These are phyloP conservation scores for Chenopodium quinoa DNA, from an alignment of 148 eudicot genomes.

Conservation along the genomic window DNA sequence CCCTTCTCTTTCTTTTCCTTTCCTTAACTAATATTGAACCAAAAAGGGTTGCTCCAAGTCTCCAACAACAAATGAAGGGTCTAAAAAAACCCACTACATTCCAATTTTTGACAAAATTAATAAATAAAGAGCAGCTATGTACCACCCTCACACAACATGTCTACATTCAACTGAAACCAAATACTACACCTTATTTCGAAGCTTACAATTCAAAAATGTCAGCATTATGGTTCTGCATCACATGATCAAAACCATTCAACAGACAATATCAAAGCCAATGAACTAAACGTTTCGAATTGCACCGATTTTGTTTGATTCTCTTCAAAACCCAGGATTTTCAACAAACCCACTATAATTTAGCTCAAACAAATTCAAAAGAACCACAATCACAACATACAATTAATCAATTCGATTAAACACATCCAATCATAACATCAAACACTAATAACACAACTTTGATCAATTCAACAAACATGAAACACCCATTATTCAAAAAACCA, in stretches of 20 bases:
- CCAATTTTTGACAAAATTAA: too few relatives aligned
- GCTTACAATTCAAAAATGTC: background rate
- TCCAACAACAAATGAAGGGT: too few relatives aligned
- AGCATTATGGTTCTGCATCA: background rate
- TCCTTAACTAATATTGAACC: too few relatives aligned
- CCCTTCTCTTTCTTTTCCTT: too few relatives aligned
- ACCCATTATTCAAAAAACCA: background rate
- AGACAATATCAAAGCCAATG: background rate
- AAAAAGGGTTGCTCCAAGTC: too few relatives aligned
- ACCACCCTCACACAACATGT: background rate
- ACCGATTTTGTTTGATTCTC: background rate
- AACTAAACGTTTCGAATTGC: background rate
- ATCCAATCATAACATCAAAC: background rate
- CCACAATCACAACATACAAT: background rate
- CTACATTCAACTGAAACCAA: background rate
- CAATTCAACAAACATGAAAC: background rate
- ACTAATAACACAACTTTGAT: background rate
- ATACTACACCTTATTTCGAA: background rate
- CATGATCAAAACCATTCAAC: background rate
- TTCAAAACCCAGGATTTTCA: background rate
- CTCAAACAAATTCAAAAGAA: background rate
- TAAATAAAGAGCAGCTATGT: too few relatives aligned
- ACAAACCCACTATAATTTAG: background rate
- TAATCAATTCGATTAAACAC: background rate
- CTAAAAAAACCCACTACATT: too few relatives aligned